Conservation (phyloP, 768 basidiomycete species). For the Myochromella boudieri region DNA sequence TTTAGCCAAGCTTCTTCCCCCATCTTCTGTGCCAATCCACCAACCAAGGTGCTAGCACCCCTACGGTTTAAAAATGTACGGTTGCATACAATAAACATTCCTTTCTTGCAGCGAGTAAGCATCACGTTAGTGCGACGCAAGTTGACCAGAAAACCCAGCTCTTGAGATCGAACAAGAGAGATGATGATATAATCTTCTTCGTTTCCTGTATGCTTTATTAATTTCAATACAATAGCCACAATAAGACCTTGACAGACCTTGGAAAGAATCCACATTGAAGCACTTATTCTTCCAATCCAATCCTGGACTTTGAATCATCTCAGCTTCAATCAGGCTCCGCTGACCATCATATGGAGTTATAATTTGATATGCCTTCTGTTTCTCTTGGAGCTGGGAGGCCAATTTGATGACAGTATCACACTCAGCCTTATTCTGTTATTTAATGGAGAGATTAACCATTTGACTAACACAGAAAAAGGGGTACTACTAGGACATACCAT, state of each 20-base stretch:
- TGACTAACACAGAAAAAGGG: neutral
- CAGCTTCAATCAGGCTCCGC: constrained; percentile 54
- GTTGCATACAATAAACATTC: constrained; percentile 75
- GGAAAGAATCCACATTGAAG: constrained; percentile 86
- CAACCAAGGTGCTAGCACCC: constrained; percentile 49
- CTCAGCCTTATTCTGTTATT: constrained; percentile 66
- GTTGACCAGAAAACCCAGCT: constrained; percentile 67
- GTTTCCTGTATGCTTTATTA: constrained; percentile 53
- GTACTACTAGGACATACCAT: constrained; percentile 26
- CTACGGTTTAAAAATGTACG: constrained; percentile 55
- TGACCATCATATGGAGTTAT: constrained; percentile 86
- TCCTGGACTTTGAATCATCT: constrained; percentile 44
- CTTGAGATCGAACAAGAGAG: constrained; percentile 59
- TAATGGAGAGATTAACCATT: constrained; percentile 3
- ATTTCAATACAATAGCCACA: constrained; percentile 3
- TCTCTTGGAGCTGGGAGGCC: constrained; percentile 53
- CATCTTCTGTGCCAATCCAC: constrained; percentile 36
- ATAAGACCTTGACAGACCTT: constrained; percentile 47
- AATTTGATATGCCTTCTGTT: constrained; percentile 53
- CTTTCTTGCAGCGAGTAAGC: constrained; percentile 76
- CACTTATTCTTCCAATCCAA: constrained; percentile 68
- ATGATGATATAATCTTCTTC: constrained; percentile 80
- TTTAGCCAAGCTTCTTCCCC: constrained; percentile 39
- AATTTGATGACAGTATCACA: constrained; percentile 54
- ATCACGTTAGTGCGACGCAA: constrained; percentile 81